A percentile compares a stretch with the other conserved stretches of the same genome.
Conservation (phyloP, 2,329 filamentous ascomycete species). For the Talaromyces verruculosus region DNA sequence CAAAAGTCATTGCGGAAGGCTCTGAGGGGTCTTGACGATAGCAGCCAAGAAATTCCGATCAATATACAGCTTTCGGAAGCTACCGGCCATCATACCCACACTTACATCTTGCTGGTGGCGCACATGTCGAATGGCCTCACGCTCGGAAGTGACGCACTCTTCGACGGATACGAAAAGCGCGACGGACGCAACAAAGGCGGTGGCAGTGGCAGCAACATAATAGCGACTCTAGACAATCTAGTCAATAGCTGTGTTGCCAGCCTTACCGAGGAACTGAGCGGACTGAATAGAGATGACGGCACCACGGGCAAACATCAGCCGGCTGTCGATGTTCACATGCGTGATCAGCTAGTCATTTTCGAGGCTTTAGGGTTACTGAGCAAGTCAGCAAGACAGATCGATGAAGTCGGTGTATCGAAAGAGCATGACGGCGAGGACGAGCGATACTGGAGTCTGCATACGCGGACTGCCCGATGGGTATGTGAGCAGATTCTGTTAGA, state of each 20-base stretch:
- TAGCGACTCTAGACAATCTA: conserved; percentile 36
- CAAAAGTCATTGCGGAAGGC: conserved; percentile 24
- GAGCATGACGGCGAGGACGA: conserved; percentile 26
- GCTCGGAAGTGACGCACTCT: conserved; percentile 55
- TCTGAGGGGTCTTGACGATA: conserved; percentile 20
- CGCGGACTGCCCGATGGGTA: conserved; percentile 47
- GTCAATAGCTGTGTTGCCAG: conserved; percentile 47
- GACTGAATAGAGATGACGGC: background rate
- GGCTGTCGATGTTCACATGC: conserved; percentile 56
- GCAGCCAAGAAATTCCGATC: conserved; percentile 26
- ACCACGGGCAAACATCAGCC: conserved; percentile 28
- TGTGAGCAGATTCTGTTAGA: conserved; percentile 36
- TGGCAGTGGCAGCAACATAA: conserved; percentile 25
- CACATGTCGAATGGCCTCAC: conserved; percentile 50
- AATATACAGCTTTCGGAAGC: conserved; percentile 41
- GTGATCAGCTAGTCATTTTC: conserved; percentile 61
- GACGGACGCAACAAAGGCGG: background rate
- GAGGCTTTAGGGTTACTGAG: conserved; percentile 51
- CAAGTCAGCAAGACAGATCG: conserved; percentile 26
- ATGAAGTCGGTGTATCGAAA: conserved; percentile 9
- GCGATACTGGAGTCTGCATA: conserved; percentile 42
- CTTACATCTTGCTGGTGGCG: conserved; percentile 58
- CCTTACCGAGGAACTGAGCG: conserved; percentile 48
- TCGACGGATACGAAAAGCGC: conserved; percentile 32
- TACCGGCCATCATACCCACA: conserved; percentile 45